A percentile compares a stretch with the other conserved stretches of the same genome.
phyloP scores from a whole-genome alignment of 768 basidiomycete species.

The Mycena olivaceomarginata region DNA sequence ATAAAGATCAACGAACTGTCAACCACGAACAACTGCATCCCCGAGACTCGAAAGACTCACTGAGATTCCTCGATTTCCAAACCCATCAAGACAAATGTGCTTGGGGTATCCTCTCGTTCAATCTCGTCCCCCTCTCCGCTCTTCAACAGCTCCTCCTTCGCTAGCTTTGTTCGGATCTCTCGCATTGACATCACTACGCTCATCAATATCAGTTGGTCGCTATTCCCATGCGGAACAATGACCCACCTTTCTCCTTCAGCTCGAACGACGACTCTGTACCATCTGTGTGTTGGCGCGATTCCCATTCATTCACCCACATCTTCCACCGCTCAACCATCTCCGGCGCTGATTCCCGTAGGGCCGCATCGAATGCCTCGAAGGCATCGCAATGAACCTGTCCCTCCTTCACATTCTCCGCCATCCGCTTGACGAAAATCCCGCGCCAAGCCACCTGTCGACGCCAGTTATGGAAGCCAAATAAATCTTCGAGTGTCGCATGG shows the following conservation, averaged over 20 bases:
- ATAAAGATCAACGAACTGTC: background rate
- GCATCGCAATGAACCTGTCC: conserved; percentile 4
- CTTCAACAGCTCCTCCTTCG: conserved; percentile 4
- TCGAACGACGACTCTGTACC: background rate
- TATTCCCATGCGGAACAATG: background rate
- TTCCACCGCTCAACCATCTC: conserved; percentile 4
- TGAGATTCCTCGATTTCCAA: conserved; percentile 20
- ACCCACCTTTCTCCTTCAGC: conserved; percentile 12
- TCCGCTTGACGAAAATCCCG: conserved; percentile 1
- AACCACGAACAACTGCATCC: background rate
- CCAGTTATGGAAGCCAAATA: conserved; percentile 13
- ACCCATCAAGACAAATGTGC: conserved; percentile 10
- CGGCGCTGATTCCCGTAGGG: background rate
- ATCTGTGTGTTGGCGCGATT: conserved; percentile 4
- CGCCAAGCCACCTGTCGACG: conserved; percentile 3
- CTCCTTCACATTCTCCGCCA: conserved; percentile 1
- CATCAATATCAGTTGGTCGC: background rate
- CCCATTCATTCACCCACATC: conserved; percentile 7
- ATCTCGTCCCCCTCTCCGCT: conserved; percentile 13
- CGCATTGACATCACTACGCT: conserved; percentile 12
- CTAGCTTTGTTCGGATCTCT: background rate
- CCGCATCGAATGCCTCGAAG: conserved; percentile 12
- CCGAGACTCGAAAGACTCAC: background rate
- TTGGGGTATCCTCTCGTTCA: background rate
- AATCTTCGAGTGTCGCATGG: conserved; percentile 17